Base-by-base conservation (phyloP, 1,284 basidiomycete species). In the Trichosporon sp. region DNA sequence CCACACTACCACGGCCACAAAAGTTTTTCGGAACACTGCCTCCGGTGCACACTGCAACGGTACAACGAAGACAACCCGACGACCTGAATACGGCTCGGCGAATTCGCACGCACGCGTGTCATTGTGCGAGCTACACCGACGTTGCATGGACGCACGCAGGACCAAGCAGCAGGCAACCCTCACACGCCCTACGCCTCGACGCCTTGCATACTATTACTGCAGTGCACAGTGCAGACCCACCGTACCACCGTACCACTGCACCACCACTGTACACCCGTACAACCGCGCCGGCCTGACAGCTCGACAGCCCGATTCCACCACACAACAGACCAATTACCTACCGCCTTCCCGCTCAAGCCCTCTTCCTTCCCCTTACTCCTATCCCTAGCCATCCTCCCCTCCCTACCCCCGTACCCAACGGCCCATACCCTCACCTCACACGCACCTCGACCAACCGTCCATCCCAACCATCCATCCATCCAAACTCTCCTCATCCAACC, bases 401-500 rank as follows among this genome's bases (percentile, higher is more conserved):
- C 49, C 49, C 49, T 54, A 31, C 49, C 49, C 46, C 49, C 70
- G 8, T 69, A 70, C 49, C 62, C 36, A 54, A 54, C 59, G 59
- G 31, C 66, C 65, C 21, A 56, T 40, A 64, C 19, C 34, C 63
- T 16, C 54, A 33, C 52, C 56, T 31, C 37, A 25, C 37, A 49
- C 49, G 58, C 56, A 65, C 58, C 60, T 61, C n/a, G n/a, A n/a
- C n/a, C n/a, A 52, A 32, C 13, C 58, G 13, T 32, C 19, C 27
- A 16, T 49, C 40, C 34, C 33, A 63, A 69, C 63, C 23, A 69
- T 71, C 60, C 67, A 62, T 61, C 70, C 72, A 31, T 70, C 69
- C 67, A 70, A 69, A 13, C 63, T 58, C 56, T 69, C 68, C 60
- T 69, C 72, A 29, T 65, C 67, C 31, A 69, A 69, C 63, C 66